A percentile compares a stretch with the other conserved stretches of the same genome.
phyloP scores from a whole-genome alignment of 2,329 filamentous ascomycete genomes.

The Xylariomycetidae sp. region DNA sequence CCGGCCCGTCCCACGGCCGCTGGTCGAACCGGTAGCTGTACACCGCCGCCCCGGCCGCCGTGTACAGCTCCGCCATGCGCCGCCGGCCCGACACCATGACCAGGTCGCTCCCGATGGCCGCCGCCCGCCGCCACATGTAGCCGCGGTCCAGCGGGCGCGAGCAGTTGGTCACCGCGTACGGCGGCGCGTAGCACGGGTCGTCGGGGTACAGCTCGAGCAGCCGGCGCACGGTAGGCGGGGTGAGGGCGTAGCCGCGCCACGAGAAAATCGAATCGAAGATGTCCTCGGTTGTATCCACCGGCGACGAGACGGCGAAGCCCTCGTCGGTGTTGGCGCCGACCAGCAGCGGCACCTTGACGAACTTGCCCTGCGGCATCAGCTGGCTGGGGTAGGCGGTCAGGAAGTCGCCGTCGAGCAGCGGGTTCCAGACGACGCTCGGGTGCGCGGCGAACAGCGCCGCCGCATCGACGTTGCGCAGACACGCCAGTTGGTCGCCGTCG shows the following conservation, averaged over 20 bases:
- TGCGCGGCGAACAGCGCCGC: constrained; percentile 29
- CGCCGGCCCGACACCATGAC: constrained; percentile 42
- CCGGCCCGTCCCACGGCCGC: constrained; percentile 33
- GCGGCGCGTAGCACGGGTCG: constrained; percentile 39
- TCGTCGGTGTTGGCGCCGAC: constrained; percentile 46
- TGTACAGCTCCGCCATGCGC: constrained; percentile 37
- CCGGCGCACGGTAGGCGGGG: constrained; percentile 35
- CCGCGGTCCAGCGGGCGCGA: constrained; percentile 26
- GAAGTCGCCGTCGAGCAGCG: constrained; percentile 41
- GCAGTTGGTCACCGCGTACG: constrained; percentile 34
- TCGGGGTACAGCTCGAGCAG: constrained; percentile 43
- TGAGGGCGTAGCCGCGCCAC: constrained; percentile 42
- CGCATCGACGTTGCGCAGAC: constrained; percentile 28
- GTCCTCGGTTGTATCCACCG: constrained; percentile 34
- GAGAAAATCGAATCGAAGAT: constrained; percentile 34
- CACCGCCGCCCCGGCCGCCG: constrained; percentile 27
- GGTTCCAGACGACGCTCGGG: constrained; percentile 33
- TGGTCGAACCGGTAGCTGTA: constrained; percentile 47
- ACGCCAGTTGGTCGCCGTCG: constrained; percentile 30
- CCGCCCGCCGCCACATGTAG: constrained; percentile 37
- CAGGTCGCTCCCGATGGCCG: constrained; percentile 39
- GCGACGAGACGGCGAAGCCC: constrained; percentile 33
- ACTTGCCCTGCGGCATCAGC: constrained; percentile 35
- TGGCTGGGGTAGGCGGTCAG: constrained; percentile 41
- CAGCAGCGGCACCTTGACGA: constrained; percentile 37